Evolutionary conservation across 495 filamentous ascomycete genomes (phyloP).

Genomic region (Elaphomyces granulatus): DNA sequence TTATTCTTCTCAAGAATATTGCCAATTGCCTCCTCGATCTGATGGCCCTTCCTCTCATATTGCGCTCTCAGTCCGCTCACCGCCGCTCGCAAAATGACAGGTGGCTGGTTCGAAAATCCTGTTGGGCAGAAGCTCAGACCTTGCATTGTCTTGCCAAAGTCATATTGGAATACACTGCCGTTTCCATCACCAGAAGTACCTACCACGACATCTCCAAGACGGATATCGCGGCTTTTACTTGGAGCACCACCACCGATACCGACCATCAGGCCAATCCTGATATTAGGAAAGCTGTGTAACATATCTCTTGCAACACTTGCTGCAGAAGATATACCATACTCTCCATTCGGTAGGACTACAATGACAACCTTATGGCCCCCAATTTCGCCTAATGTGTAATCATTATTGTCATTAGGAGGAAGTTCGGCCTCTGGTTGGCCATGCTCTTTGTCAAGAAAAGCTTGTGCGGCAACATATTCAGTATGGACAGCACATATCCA

Average conservation of each 20-base stretch:
- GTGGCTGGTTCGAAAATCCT: constrained; percentile 18
- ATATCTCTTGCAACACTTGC: constrained; percentile 28
- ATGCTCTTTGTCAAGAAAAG: constrained; percentile 35
- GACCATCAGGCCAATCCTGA: constrained; percentile 25
- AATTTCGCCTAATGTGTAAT: constrained; percentile 29
- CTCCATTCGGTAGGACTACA: constrained; percentile 19
- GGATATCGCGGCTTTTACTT: constrained; percentile 16
- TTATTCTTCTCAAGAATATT: constrained; percentile 7
- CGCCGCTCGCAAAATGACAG: constrained; percentile 12
- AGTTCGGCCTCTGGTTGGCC: constrained; percentile 10
- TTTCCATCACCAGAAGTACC: constrained; percentile 6
- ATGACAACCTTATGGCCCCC: constrained; percentile 31
- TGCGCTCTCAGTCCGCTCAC: constrained; percentile 4
- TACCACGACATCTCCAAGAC: constrained; percentile 29
- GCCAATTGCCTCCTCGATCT: constrained; percentile 9
- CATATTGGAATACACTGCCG: constrained; percentile 13
- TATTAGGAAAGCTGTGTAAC: constrained; percentile 27
- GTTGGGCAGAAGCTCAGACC: constrained; percentile 14
- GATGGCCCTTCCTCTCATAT: neutral
- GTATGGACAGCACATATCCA: constrained; percentile 34
- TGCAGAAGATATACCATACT: constrained; percentile 26
- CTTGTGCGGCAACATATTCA: constrained; percentile 29
- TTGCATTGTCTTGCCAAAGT: constrained; percentile 9
- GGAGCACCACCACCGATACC: constrained; percentile 31
- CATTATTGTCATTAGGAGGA: constrained; percentile 17